Base-by-base conservation (phyloP, 139 green algal species). In the Ettlia oleoabundans region DNA sequence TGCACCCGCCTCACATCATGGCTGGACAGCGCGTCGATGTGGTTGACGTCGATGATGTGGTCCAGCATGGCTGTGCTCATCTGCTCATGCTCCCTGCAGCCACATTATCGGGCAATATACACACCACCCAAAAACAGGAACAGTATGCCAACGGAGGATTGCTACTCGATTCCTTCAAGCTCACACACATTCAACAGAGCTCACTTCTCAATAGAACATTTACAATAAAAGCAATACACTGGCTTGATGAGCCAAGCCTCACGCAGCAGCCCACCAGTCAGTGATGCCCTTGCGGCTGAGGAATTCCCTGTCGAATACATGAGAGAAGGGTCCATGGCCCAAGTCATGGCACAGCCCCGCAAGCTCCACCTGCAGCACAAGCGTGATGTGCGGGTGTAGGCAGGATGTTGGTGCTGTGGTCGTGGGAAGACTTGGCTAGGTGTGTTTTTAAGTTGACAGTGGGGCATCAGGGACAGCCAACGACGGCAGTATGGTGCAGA, bases 301-400 rank as follows among this genome's bases (percentile, higher is more conserved):
- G 63, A 98, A 89, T 67, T 92, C 88, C 38, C 90, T 86, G 33
- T 98, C 95, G 74, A 95, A 98, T 15, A 96, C 92, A 80, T 99
- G 96, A 47, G 69, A 91, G 84, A 98, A 99, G 30, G 96, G 96
- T 1, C 94, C 95, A 84, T 99, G 96, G 22, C 96, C 96, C 43
- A 99, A 77, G 84, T 99, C 96, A 71, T 99, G 96, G 62, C 91
- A 96, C 62, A 98, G 86, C 0, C 96, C 96, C 89, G 93, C 88
- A 42, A 82, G 26, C 35, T 65, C 53, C 26, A 79, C 70, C 70
- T 78, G 70, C n/a, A 15, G 32, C 41, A 8, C 0, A 41, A 28
- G 41, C n/a, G n/a, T n/a, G n/a, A n/a, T n/a, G n/a, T n/a, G n/a
- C n/a, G 10, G 8, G 69, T 26, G 42, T 9, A 40, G 42, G 1